Conservation (phyloP, 1,284 basidiomycete species). For the Pulveroboletus sp. region DNA sequence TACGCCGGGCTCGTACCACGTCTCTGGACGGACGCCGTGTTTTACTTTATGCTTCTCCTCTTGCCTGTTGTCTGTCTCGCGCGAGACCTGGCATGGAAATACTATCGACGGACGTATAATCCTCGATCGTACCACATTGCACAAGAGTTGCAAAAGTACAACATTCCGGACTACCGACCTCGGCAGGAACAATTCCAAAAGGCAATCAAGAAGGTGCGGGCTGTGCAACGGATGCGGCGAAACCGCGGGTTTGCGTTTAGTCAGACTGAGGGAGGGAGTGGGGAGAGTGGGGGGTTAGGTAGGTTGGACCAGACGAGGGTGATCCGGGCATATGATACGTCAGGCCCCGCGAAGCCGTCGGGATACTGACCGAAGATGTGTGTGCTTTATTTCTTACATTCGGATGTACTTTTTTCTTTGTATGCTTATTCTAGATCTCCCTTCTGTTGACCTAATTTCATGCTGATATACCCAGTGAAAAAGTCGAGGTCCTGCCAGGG, state of each 20-base stretch:
- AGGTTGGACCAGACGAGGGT: constrained; percentile 74
- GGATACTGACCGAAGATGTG: constrained; percentile 50
- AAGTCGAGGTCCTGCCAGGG: constrained; percentile 24
- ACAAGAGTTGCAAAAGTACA: constrained; percentile 96
- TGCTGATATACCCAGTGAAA: neutral
- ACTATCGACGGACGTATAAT: constrained; percentile 88
- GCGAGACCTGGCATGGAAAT: constrained; percentile 96
- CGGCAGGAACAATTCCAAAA: constrained; percentile 98
- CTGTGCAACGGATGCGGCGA: constrained; percentile 90
- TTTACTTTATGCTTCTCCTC: constrained; percentile 89
- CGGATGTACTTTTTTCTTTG: neutral
- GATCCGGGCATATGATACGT: constrained; percentile 90
- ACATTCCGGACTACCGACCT: constrained; percentile 95
- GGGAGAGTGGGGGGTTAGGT: constrained; percentile 39
- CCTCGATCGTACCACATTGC: constrained; percentile 96
- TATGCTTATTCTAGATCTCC: neutral
- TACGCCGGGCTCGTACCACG: constrained; percentile 84
- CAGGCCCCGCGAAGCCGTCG: constrained; percentile 62
- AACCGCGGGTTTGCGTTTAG: constrained; percentile 96
- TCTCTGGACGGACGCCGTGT: constrained; percentile 83
- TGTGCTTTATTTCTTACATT: neutral
- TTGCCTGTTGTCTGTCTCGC: constrained; percentile 84
- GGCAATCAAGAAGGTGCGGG: constrained; percentile 96
- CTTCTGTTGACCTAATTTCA: neutral
- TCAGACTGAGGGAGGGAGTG: constrained; percentile 80